Evolutionary conservation across 2,329 filamentous ascomycete genomes (phyloP).

Genomic region (Cryphonectria radicalis): DNA sequence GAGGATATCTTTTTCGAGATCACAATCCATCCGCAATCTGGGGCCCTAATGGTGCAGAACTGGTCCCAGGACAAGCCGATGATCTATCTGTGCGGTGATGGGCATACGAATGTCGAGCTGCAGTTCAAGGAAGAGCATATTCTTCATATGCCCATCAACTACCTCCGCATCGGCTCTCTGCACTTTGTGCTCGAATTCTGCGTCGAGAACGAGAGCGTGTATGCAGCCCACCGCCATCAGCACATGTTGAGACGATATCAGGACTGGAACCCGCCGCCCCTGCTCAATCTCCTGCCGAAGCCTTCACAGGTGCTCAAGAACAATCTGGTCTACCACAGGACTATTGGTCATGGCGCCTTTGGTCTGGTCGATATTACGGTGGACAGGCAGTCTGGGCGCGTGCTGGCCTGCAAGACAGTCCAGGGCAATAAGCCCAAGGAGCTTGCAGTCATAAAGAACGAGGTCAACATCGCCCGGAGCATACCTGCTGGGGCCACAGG

Average conservation of each 20-base stretch:
- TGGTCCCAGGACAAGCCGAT: background rate
- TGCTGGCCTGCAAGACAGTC: conserved; percentile 26
- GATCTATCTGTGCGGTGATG: background rate
- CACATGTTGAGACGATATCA: no score
- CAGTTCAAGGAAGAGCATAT: background rate
- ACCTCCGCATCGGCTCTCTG: conserved; percentile 6
- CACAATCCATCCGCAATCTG: conserved; percentile 1
- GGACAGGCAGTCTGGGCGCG: conserved; percentile 19
- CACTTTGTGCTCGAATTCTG: conserved; percentile 2
- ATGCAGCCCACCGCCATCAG: background rate
- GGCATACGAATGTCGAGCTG: background rate
- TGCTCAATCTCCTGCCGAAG: no score
- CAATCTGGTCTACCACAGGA: conserved; percentile 3
- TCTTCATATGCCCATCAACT: conserved; percentile 1
- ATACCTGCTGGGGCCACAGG: no score
- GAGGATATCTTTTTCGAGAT: background rate
- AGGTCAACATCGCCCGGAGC: no score
- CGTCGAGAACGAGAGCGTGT: background rate
- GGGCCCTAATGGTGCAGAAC: conserved; percentile 1
- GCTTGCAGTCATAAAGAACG: background rate
- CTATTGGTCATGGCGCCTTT: conserved; percentile 25
- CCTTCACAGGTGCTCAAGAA: no score
- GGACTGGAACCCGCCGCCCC: no score
- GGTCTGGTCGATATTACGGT: conserved; percentile 25
- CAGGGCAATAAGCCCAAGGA: background rate